Conservation (phyloP, 2,329 filamentous ascomycete genomes). For the Didymella pomorum region DNA sequence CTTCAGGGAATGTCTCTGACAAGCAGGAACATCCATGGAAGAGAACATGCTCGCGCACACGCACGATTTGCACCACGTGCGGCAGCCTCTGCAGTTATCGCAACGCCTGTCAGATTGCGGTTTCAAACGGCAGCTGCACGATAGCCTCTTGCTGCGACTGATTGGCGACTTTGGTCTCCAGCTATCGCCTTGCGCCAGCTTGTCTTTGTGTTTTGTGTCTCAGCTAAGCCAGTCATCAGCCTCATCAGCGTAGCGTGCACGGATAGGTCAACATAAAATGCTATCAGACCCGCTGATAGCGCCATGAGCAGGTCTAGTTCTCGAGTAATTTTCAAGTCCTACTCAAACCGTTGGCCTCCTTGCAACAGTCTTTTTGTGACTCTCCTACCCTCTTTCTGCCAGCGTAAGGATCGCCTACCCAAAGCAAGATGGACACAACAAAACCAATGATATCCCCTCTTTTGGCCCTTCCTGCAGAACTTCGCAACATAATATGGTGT, state of each 20-base stretch:
- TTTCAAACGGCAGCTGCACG: constrained; percentile 2
- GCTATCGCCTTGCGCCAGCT: neutral
- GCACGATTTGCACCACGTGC: neutral
- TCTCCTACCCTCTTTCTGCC: neutral
- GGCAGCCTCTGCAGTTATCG: neutral
- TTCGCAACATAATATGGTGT: constrained; percentile 15
- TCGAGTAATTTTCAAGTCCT: neutral
- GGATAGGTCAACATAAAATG: constrained; percentile 4
- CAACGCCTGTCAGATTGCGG: constrained; percentile 1
- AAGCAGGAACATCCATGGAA: neutral
- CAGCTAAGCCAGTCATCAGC: constrained; percentile 6
- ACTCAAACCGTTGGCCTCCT: neutral
- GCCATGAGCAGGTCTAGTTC: constrained; percentile 1
- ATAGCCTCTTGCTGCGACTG: neutral
- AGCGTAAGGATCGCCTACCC: too few relatives aligned
- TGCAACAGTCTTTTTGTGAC: neutral
- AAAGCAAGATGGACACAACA: neutral
- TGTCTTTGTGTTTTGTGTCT: neutral
- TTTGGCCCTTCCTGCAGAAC: constrained; percentile 12
- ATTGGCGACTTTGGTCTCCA: neutral
- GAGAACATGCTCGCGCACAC: neutral
- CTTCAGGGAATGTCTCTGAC: neutral
- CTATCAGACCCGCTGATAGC: constrained; percentile 11
- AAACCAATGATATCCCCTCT: too few relatives aligned
- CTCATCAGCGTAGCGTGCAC: constrained; percentile 5